A percentile compares a stretch with the other conserved stretches of the same genome.
phyloP scores from a whole-genome alignment of 495 filamentous ascomycete species.

The Articulospora tetracladia region DNA sequence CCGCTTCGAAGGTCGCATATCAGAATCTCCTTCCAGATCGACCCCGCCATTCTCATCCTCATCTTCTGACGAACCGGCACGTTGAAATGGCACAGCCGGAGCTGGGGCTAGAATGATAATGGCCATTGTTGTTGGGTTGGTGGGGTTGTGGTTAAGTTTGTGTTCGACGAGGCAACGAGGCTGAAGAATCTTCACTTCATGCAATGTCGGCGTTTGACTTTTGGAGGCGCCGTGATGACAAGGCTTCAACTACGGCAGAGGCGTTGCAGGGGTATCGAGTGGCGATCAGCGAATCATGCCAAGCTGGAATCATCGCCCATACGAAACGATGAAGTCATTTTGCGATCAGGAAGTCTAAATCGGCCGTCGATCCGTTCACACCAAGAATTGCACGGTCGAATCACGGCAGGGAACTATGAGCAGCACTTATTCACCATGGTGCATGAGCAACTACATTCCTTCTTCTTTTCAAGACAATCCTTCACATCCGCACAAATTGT shows the following conservation, averaged over 20 bases:
- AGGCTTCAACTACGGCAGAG: neutral
- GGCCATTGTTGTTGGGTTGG: slow-evolving; percentile 54
- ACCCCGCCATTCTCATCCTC: slow-evolving; percentile 34
- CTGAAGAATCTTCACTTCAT: neutral
- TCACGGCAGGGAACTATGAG: no score
- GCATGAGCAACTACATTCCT: no score
- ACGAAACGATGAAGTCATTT: neutral
- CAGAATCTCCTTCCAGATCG: slow-evolving; percentile 57
- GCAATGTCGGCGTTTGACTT: neutral
- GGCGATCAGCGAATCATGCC: neutral
- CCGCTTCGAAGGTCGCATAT: slow-evolving; percentile 32
- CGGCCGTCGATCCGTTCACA: neutral
- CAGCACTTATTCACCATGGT: no score
- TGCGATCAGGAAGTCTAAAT: neutral
- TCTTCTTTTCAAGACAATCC: no score
- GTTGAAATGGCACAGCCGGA: slow-evolving; percentile 31
- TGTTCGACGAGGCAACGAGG: neutral
- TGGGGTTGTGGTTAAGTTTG: neutral
- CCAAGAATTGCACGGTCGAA: neutral
- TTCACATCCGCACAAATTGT: neutral
- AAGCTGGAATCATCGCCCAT: neutral
- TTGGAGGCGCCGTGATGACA: neutral
- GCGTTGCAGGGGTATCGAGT: neutral
- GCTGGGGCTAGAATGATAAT: slow-evolving; percentile 75
- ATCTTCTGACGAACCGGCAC: slow-evolving; percentile 38